Evolutionary conservation across 139 green algal genomes (phyloP).

Genomic region (Closterium sp.): DNA sequence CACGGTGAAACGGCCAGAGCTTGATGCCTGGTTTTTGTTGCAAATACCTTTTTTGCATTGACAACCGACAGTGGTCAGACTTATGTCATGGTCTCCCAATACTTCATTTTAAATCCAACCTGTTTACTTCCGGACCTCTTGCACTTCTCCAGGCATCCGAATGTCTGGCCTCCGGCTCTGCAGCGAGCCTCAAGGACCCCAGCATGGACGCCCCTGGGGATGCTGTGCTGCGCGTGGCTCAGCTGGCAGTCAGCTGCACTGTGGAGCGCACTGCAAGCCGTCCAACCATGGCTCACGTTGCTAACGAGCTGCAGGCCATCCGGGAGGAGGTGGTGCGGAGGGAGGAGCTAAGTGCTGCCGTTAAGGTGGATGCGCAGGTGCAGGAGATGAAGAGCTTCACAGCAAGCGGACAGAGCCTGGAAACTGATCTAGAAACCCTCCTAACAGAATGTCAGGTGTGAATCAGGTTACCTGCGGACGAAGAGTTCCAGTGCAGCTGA

Average conservation of each 20-base stretch:
- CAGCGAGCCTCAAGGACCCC: background rate
- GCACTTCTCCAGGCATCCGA: background rate
- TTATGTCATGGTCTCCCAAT: too few relatives aligned
- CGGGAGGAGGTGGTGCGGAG: background rate
- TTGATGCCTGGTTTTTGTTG: background rate
- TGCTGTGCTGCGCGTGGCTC: background rate
- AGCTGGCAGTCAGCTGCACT: background rate
- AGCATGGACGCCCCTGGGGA: background rate
- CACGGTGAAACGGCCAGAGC: too few relatives aligned
- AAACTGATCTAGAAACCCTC: too few relatives aligned
- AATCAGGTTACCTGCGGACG: too few relatives aligned
- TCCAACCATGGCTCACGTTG: background rate
- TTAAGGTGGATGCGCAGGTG: background rate
- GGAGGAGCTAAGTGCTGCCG: background rate
- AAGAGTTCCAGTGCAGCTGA: too few relatives aligned
- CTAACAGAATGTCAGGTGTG: too few relatives aligned
- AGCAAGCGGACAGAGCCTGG: too few relatives aligned
- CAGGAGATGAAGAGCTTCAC: background rate
- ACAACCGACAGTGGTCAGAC: background rate
- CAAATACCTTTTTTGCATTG: background rate
- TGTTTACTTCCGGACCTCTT: background rate
- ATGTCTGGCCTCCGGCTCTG: background rate
- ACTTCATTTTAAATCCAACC: background rate
- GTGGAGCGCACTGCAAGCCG: background rate
- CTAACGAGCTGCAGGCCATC: background rate